phyloP scores from a whole-genome alignment of 495 filamentous ascomycete species.

The Letharia lupina region DNA sequence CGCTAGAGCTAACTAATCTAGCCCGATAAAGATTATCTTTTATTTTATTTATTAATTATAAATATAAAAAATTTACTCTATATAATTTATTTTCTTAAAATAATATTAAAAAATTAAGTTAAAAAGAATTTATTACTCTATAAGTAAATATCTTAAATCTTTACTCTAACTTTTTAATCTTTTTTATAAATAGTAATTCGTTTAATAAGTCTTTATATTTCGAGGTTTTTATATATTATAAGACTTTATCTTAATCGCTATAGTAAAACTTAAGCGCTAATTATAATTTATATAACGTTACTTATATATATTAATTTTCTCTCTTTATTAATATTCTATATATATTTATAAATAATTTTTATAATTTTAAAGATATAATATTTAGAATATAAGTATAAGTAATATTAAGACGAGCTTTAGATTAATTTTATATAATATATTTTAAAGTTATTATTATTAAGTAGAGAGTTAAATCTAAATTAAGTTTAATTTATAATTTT shows the following conservation, averaged over 20 bases:
- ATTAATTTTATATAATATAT: constrained; percentile 18
- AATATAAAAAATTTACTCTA: constrained; percentile 24
- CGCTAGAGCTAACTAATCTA: constrained; percentile 24
- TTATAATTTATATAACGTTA: constrained; percentile 18
- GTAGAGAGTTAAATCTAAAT: constrained; percentile 5
- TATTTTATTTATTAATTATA: constrained; percentile 25
- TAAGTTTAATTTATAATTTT: constrained; percentile 14
- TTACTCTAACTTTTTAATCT: constrained; percentile 20
- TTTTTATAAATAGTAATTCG: constrained; percentile 27
- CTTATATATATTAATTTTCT: constrained; percentile 28
- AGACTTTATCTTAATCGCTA: constrained; percentile 19
- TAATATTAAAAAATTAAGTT: constrained; percentile 20
- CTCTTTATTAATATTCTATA: constrained; percentile 29
- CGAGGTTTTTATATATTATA: constrained; percentile 13
- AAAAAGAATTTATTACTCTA: constrained; percentile 22
- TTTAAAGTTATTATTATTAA: constrained; percentile 23
- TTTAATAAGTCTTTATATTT: constrained; percentile 11
- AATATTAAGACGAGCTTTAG: constrained; percentile 17
- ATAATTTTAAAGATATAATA: constrained; percentile 23
- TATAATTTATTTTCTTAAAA: constrained; percentile 23
- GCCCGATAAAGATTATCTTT: constrained; percentile 23
- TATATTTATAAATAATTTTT: constrained; percentile 31
- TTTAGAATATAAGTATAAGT: constrained; percentile 23
- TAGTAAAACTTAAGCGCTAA: constrained; percentile 8
- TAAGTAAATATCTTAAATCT: constrained; percentile 22